Evolutionary conservation across 108 stramenopile species (phyloP), one percentile per base, ranked within the genome.

Genomic region (Skeletonema grethae): DNA sequence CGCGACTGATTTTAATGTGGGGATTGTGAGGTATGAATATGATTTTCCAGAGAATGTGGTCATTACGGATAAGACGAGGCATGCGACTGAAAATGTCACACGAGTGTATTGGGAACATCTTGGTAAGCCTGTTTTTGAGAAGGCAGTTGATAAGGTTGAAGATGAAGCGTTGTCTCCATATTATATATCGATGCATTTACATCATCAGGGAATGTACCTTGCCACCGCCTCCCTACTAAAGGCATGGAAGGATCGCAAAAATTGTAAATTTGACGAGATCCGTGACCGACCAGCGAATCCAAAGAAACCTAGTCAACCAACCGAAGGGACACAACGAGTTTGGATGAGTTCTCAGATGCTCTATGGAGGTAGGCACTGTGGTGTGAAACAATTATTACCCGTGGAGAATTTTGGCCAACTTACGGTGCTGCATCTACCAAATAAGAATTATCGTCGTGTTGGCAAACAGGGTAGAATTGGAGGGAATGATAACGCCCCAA

Each of bases 201-300:
- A 89, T 68, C 93, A 95, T 77, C 93, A 95, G 72, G 93, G 93
- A n/a, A 90, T 95, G 91, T 95, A 83, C 56, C 55, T 95, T 50
- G 93, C 91, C 25, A 95, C 93, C 4, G 63, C 71, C 24, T 46
- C 69, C 25, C 72, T 92, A 36, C 75, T 95, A 34, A 72, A 79
- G 61, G 89, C 89, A 55, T 95, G 93, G 93, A 89, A 84, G 65
- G 82, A 78, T 20, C 69, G 86, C 7, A 63, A 70, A 15, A 69
- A 76, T 7, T 95, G 93, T 61, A 58, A 77, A 3, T 95, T 95
- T 77, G 75, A 95, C 64, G 55, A 77, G 24, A 82, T 87, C 28
- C 63, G 82, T 53, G 62, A 90, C 69, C 86, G 93, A 65, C 93
- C 93, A 3, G 82, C 85, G 9, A 25, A 50, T 36, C 87, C 85